A percentile compares a stretch with the other conserved stretches of the same genome.
Conservation (phyloP, 2,329 filamentous ascomycete species). For the Microcera coccophila region DNA sequence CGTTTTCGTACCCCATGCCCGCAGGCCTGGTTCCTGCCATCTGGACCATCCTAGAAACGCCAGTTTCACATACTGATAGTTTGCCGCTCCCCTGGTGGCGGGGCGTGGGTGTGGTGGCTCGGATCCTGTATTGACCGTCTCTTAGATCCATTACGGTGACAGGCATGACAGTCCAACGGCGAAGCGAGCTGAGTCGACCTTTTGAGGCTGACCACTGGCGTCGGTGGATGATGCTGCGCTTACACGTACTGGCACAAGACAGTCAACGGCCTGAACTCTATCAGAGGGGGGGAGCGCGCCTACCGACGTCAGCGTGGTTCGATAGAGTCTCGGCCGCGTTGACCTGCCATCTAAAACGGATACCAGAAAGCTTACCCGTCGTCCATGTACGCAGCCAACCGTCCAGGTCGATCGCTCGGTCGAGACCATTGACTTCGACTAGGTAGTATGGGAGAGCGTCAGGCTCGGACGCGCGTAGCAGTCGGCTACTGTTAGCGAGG, state of each 20-base stretch:
- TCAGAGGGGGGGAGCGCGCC: neutral
- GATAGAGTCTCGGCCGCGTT: neutral
- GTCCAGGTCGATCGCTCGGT: neutral
- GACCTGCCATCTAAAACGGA: neutral
- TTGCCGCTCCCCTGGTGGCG: conserved; percentile 1
- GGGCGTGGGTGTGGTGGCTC: neutral
- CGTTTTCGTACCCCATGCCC: neutral
- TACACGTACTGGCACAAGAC: conserved; percentile 13
- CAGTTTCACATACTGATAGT: neutral
- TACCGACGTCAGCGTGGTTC: neutral
- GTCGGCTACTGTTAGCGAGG: neutral
- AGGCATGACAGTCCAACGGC: conserved; percentile 11
- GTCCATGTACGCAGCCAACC: neutral
- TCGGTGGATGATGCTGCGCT: conserved; percentile 21
- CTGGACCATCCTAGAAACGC: neutral
- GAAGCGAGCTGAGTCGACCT: conserved; percentile 4
- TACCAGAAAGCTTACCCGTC: no score
- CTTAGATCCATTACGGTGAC: conserved; percentile 5
- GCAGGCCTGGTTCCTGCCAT: no score
- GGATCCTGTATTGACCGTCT: neutral
- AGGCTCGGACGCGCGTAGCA: neutral
- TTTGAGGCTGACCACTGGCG: neutral
- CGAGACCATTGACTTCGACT: neutral
- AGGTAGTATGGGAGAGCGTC: neutral
- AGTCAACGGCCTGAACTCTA: conserved; percentile 8